Percentiles rank a stretch among this genome's conserved stretches.
These are phyloP conservation scores for Mycena filopes DNA, from an alignment of 768 basidiomycete genomes.

Conservation along the genomic window DNA sequence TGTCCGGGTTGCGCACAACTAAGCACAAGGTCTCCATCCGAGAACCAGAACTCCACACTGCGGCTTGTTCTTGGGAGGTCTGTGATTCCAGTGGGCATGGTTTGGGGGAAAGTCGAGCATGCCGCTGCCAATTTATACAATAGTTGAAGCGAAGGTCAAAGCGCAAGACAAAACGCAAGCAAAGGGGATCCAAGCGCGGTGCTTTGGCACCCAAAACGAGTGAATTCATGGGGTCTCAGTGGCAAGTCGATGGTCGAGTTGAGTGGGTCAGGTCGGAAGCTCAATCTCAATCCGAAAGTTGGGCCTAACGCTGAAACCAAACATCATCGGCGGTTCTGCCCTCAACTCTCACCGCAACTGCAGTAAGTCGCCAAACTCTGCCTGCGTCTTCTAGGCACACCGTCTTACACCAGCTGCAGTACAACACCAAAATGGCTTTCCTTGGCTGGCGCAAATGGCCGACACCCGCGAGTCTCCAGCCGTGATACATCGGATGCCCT, in stretches of 20 bases:
- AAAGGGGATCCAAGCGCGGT: too few species aligned
- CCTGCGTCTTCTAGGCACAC: background rate
- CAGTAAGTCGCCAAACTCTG: constrained; percentile 11
- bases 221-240: background rate
- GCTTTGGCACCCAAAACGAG: background rate
- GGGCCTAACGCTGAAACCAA: background rate
- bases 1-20: background rate
- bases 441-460: constrained; percentile 86
- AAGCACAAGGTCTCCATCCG: constrained; percentile 11
- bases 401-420: constrained; percentile 31
- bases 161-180: background rate
- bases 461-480: constrained; percentile 67
- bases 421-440: constrained; percentile 68
- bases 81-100: background rate
- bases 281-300: too few species aligned
- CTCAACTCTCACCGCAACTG: constrained; percentile 10
- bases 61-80: background rate
- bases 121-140: too few species aligned
- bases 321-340: constrained; percentile 16
- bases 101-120: too few species aligned
- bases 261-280: too few species aligned
- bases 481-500: constrained; percentile 11
- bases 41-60: constrained; percentile 2
- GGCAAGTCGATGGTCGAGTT: too few species aligned
- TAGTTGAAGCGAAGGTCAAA: constrained; percentile 1